Conservation (phyloP, 352 stramenopile genomes). For the Phytophthora hibernalis region DNA sequence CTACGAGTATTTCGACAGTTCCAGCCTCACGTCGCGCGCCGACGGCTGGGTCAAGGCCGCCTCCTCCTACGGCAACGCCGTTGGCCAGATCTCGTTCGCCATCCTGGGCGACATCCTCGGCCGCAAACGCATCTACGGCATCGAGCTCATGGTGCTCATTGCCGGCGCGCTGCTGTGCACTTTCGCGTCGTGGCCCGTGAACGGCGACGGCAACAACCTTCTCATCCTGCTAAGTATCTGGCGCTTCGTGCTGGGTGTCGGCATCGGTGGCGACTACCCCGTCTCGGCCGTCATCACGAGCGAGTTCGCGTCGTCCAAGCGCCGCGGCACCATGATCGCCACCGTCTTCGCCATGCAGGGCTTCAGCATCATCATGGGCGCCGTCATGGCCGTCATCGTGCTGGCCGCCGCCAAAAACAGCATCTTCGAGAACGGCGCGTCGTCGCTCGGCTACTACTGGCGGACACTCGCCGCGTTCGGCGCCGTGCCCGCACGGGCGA, state of each 20-base stretch:
- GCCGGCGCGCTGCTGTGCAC: constrained; percentile 41
- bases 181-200: constrained; percentile 48
- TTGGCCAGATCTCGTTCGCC: constrained; percentile 59
- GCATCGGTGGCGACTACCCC: constrained; percentile 62
- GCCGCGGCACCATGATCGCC: constrained; percentile 55
- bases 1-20: constrained; percentile 58
- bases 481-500: constrained; percentile 43
- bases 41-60: constrained; percentile 59
- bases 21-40: constrained; percentile 35
- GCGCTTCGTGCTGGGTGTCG: constrained; percentile 60
- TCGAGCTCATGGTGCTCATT: constrained; percentile 59
- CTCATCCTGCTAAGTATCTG: constrained; percentile 60
- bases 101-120: constrained; percentile 32
- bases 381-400: constrained; percentile 45
- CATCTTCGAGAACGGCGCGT: constrained; percentile 46
- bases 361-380: constrained; percentile 50
- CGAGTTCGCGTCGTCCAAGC: constrained; percentile 51
- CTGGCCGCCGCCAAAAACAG: constrained; percentile 36
- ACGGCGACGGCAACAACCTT: constrained; percentile 52
- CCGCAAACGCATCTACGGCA: constrained; percentile 48
- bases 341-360: constrained; percentile 67
- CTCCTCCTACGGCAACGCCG: constrained; percentile 47
- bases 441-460: constrained; percentile 56
- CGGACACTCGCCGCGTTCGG: constrained; percentile 52
- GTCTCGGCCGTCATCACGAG: constrained; percentile 61